Conservation (phyloP, 202 grass and related monocot genomes). For the Setaria viridis region DNA sequence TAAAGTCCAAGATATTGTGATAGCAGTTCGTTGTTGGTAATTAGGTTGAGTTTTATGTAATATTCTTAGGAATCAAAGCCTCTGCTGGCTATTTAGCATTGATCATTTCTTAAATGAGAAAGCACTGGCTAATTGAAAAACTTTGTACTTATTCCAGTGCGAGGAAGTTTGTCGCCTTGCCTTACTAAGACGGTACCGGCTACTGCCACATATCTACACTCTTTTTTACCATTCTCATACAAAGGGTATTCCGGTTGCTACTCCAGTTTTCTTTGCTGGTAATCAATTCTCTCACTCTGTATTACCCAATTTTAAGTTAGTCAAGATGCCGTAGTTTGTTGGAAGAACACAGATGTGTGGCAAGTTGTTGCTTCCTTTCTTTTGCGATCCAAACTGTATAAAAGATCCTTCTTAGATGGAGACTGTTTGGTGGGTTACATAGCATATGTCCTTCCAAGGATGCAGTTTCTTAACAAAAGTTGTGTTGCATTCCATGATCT, state of each 20-base stretch:
- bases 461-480: slow-evolving; percentile 2
- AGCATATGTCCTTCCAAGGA: not conserved
- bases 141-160: slow-evolving; percentile 61
- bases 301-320: slow-evolving; percentile 31
- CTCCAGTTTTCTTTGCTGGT: slow-evolving; percentile 93
- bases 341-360: slow-evolving; percentile 3
- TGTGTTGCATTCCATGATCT: slow-evolving; percentile 36
- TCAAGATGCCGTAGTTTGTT: slow-evolving; percentile 20
- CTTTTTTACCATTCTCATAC: slow-evolving; percentile 90
- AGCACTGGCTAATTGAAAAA: slow-evolving; percentile 25
- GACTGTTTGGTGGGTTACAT: not conserved
- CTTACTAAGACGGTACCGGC: slow-evolving; percentile 77
- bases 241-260: slow-evolving; percentile 71
- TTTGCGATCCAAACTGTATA: slow-evolving; percentile 4
- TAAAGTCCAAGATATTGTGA: not conserved
- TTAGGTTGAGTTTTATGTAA: not conserved
- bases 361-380: slow-evolving; percentile 7
- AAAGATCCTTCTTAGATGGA: slow-evolving; percentile 11
- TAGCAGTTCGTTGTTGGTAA: not conserved
- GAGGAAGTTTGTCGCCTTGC: slow-evolving; percentile 97
- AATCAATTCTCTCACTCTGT: slow-evolving; percentile 36
- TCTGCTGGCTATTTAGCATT: not conserved
- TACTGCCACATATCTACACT: slow-evolving; percentile 89
- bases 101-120: slow-evolving; percentile 19
- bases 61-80: slow-evolving; percentile 13